Evolutionary conservation across 1,284 basidiomycete genomes (phyloP).

Genomic region (Mycosarcoma maydis): DNA sequence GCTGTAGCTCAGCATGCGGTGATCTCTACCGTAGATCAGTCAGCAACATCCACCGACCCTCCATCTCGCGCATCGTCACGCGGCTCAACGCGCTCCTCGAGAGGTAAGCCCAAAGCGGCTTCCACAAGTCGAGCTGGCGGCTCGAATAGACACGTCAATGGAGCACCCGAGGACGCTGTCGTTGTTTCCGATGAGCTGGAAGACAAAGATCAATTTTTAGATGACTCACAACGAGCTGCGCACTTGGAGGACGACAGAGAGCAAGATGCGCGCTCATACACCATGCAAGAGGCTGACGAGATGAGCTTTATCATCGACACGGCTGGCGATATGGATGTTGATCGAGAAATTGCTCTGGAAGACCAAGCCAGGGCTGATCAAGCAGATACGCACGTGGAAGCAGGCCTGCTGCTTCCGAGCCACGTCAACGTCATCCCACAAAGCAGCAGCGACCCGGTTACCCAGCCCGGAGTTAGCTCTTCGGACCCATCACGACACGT

Average conservation of each 20-base stretch:
- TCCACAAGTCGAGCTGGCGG: neutral
- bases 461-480: conserved; percentile 3
- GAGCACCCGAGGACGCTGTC: neutral
- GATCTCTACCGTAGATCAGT: conserved; percentile 7
- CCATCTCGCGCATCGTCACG: no score
- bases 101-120: neutral
- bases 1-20: conserved; percentile 19
- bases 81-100: no score
- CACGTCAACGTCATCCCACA: conserved; percentile 32
- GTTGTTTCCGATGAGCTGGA: neutral
- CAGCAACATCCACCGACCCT: no score
- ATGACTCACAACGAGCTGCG: no score
- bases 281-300: conserved; percentile 21
- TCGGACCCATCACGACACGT: neutral
- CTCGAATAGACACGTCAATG: neutral
- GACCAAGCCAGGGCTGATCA: conserved; percentile 19
- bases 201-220: no score
- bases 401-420: conserved; percentile 28
- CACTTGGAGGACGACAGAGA: conserved; percentile 1
- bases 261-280: conserved; percentile 2
- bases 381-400: conserved; percentile 25
- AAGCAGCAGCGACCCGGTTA: neutral
- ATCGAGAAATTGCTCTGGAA: conserved; percentile 30
- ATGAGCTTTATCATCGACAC: conserved; percentile 45
- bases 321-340: conserved; percentile 40